A percentile compares a stretch with the other conserved stretches of the same genome.
phyloP scores from a whole-genome alignment of 306 rosid species.

The Macrotyloma uniflorum region DNA sequence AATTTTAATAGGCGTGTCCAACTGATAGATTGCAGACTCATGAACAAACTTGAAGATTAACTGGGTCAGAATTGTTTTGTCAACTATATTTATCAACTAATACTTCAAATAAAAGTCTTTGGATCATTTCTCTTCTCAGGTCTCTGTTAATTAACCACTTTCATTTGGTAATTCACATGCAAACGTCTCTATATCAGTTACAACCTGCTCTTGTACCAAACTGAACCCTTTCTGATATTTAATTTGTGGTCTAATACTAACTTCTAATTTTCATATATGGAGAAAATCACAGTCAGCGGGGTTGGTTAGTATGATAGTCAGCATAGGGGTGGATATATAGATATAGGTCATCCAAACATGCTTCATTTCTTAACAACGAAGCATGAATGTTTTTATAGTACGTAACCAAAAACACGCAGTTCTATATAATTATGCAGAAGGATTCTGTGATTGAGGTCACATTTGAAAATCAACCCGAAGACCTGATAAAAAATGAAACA shows the following conservation, averaged over 20 bases:
- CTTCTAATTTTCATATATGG: background rate
- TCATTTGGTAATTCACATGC: background rate
- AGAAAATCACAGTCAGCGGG: background rate
- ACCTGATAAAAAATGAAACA: background rate
- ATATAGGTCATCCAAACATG: background rate
- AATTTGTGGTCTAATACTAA: background rate
- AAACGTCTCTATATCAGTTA: background rate
- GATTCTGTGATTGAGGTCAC: background rate
- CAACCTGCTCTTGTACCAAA: background rate
- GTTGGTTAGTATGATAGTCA: background rate
- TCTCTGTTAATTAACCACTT: background rate
- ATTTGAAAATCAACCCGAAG: background rate
- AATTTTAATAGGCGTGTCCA: background rate
- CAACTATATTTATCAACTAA: background rate
- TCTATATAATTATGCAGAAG: background rate
- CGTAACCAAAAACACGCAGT: background rate
- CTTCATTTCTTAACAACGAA: background rate
- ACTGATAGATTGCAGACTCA: background rate
- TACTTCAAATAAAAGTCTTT: background rate
- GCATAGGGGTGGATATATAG: background rate
- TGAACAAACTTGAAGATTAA: background rate
- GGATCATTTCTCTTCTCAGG: background rate
- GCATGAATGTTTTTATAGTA: background rate
- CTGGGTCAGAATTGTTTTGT: background rate
- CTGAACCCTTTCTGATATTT: background rate